Evolutionary conservation across 2,329 filamentous ascomycete genomes (phyloP), one percentile per base, ranked within the genome.

Genomic region (Monosporascus cannonballus): DNA sequence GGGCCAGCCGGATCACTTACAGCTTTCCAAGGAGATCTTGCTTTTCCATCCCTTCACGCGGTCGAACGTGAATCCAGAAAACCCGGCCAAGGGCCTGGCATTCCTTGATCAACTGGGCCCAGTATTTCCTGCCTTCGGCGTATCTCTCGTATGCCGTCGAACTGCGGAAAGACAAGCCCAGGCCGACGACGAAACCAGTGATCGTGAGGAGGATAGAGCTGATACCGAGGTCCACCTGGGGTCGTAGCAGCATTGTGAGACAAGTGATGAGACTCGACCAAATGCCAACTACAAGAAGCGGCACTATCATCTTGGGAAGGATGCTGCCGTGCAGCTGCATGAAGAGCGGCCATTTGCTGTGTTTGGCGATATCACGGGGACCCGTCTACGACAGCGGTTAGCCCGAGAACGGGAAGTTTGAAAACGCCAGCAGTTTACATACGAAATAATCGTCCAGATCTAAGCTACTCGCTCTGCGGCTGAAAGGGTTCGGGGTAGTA

Each of bases 171-270:
- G 86, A 90, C 56, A 93, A 75, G 14, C 86, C 81, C 64, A 92
- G 71, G 80, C 86, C 85, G 64, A 93, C 87, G 54, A 92, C 86
- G 71, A 93, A 92, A 84, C 89, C 89, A 27, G 89, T 82, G n/a
- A 93, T 84, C 0, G 88, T 92, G 45, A 93, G 77, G n/a, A 93
- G 76, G 44, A 90, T 77, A n/a, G 77, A 83, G 64, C 79, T 78
- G 57, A 91, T 83, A 46, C 77, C 78, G 18, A 85, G 54, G 20
- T 56, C 57, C 9, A 66, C 62, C 8, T 55, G 47, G 50, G 76
- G 68, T 18, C 22, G 5, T 11, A 80, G 71, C 37, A 72, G 73
- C 54, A 72, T 62, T 11, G 72, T 77, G 55, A 86, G 72, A 42
- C 68, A 73, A 24, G 85, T 89, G 59, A 92, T 83, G 22, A 79